phyloP scores from a whole-genome alignment of 1,284 basidiomycete genomes.

The Marasmius tenuissimus region DNA sequence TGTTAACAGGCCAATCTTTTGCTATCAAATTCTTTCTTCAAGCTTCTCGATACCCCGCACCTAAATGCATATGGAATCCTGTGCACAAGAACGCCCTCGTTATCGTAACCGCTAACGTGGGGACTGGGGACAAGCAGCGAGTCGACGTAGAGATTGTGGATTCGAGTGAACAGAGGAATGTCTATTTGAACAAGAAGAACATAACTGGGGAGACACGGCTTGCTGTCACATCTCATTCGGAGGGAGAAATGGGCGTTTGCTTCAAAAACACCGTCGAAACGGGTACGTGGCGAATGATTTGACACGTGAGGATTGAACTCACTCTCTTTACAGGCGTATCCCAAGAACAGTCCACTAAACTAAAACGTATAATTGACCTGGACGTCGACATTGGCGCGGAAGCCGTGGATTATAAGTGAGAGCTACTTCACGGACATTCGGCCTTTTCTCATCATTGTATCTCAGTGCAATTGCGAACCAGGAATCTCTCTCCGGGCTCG shows the following conservation, averaged over 20 bases:
- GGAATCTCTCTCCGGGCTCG: conserved; percentile 92
- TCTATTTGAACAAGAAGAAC: conserved; percentile 88
- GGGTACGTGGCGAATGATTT: conserved; percentile 47
- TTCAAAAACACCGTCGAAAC: conserved; percentile 79
- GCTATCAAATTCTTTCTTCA: conserved; percentile 86
- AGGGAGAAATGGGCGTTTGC: conserved; percentile 95
- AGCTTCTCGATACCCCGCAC: conserved; percentile 65
- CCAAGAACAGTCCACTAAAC: conserved; percentile 44
- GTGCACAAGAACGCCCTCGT: conserved; percentile 86
- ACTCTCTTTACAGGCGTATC: conserved; percentile 37
- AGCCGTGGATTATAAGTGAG: conserved; percentile 97
- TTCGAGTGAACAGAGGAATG: conserved; percentile 83
- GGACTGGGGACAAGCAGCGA: conserved; percentile 70
- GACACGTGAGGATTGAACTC: not conserved
- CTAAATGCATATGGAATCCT: conserved; percentile 92
- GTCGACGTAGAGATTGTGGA: conserved; percentile 95
- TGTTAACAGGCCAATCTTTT: conserved; percentile 36
- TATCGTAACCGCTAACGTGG: conserved; percentile 92
- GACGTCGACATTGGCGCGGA: conserved; percentile 98
- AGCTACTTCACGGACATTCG: conserved; percentile 5
- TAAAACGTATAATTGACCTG: conserved; percentile 78
- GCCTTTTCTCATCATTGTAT: not conserved
- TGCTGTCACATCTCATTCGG: conserved; percentile 91
- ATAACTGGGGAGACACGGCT: conserved; percentile 91
- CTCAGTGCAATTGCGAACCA: conserved; percentile 95